Percentiles rank a stretch among this genome's conserved stretches.
phyloP scores from a whole-genome alignment of 2,329 filamentous ascomycete species.

The Xylaria sp. region DNA sequence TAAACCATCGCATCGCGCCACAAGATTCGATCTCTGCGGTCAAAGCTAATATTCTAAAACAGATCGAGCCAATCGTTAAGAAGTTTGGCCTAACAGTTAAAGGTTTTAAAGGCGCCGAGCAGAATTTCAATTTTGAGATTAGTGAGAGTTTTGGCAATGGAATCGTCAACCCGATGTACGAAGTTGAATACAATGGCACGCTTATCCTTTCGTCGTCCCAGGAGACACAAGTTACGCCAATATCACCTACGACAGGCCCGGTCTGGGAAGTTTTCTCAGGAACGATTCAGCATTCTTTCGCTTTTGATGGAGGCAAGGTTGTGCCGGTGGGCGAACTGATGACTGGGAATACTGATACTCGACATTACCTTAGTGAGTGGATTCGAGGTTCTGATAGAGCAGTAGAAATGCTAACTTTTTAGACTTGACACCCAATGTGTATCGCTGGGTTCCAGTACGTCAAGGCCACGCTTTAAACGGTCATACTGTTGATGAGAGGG shows the following conservation, averaged over 20 bases:
- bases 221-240: conserved; percentile 50
- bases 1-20: conserved; percentile 68
- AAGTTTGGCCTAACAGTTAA: conserved; percentile 60
- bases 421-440: conserved; percentile 53
- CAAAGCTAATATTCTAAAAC: conserved; percentile 57
- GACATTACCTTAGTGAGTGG: conserved; percentile 51
- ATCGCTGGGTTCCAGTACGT: conserved; percentile 53
- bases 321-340: conserved; percentile 52
- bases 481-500: conserved; percentile 54
- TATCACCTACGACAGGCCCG: conserved; percentile 50
- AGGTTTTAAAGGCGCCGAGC: conserved; percentile 56
- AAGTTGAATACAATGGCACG: conserved; percentile 55
- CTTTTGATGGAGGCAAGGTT: conserved; percentile 50
- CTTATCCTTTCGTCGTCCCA: conserved; percentile 51
- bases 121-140: conserved; percentile 43
- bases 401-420: conserved; percentile 21
- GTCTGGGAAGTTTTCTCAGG: conserved; percentile 50
- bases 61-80: conserved; percentile 58
- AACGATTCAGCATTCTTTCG: conserved; percentile 51
- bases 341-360: conserved; percentile 53
- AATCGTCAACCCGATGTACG: conserved; percentile 47
- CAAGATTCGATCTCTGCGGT: conserved; percentile 60
- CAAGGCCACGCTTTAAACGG: conserved; percentile 48
- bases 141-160: conserved; percentile 38
- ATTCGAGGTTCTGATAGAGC: neutral